Conservation (phyloP, 2,329 filamentous ascomycete genomes). For the Grosmannia huntii region DNA sequence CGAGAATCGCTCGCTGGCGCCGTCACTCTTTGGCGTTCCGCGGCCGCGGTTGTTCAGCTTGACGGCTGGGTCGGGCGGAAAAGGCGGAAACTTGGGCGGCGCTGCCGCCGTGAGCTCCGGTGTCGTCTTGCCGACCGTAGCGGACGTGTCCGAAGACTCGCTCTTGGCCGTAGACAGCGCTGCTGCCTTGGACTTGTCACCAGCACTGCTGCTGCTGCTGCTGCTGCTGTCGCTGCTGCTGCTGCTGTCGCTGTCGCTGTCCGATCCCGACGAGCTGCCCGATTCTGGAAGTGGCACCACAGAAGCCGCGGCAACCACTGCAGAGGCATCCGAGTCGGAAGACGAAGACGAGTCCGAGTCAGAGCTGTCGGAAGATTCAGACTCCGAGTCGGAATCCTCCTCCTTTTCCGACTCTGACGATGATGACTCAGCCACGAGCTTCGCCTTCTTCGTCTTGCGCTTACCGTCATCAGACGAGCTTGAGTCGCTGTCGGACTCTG, state of each 20-base stretch:
- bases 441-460: constrained; percentile 14
- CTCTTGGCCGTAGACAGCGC: constrained; percentile 9
- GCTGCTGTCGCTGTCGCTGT: constrained; percentile 14
- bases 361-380: background rate
- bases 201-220: constrained; percentile 7
- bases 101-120: constrained; percentile 28
- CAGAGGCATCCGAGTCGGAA: constrained; percentile 15
- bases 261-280: constrained; percentile 12
- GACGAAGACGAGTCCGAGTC: constrained; percentile 9
- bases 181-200: constrained; percentile 11
- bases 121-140: constrained; percentile 40
- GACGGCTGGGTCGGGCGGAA: constrained; percentile 36
- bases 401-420: constrained; percentile 10
- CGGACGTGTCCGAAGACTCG: constrained; percentile 25
- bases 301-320: constrained; percentile 13
- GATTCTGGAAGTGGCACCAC: constrained; percentile 21
- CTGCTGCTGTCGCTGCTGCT: constrained; percentile 3
- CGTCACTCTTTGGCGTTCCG: constrained; percentile 15
- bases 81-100: constrained; percentile 28
- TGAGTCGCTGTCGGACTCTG: background rate
- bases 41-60: constrained; percentile 30
- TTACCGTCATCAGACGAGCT: constrained; percentile 8
- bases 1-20: constrained; percentile 59
- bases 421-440: constrained; percentile 7
- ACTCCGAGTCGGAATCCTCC: constrained; percentile 5